phyloP scores from a whole-genome alignment of 257 asterid species.

The Vinca minor region DNA sequence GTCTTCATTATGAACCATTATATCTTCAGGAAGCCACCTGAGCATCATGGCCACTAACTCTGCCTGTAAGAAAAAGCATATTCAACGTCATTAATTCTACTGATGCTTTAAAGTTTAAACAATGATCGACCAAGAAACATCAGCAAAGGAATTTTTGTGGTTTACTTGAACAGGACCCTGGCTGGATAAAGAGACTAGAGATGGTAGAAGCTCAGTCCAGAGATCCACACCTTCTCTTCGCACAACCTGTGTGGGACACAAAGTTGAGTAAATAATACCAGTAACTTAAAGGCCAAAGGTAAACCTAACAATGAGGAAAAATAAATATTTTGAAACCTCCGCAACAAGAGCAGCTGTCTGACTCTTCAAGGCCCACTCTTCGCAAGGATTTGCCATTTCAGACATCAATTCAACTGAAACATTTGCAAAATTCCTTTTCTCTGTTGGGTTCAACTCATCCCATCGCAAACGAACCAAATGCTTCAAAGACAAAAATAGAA shows the following conservation, averaged over 20 bases:
- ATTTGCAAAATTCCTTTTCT: conserved; percentile 68
- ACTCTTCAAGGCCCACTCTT: conserved; percentile 98
- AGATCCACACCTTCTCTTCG: conserved; percentile 82
- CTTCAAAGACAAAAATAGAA: conserved; percentile 43
- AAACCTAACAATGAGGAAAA: conserved; percentile 9
- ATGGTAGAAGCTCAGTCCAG: conserved; percentile 83
- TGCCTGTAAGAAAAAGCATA: conserved; percentile 53
- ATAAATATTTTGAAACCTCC: conserved; percentile 47
- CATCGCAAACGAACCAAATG: conserved; percentile 92
- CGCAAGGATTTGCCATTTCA: conserved; percentile 69
- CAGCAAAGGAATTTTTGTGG: conserved; percentile 22
- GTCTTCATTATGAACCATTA: conserved; percentile 94
- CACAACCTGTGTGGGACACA: conserved; percentile 49
- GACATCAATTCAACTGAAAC: conserved; percentile 77
- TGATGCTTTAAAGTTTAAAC: conserved; percentile 13
- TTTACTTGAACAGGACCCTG: conserved; percentile 85
- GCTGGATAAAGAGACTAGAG: conserved; percentile 62
- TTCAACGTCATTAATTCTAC: conserved; percentile 12
- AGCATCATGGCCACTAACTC: conserved; percentile 86
- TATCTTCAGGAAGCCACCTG: conserved; percentile 99
- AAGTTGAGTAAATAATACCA: conserved; percentile 21
- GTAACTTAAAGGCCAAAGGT: conserved; percentile 1
- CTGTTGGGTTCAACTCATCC: conserved; percentile 67
- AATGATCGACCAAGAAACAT: conserved; percentile 17
- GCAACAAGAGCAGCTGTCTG: conserved; percentile 98